Conservation (phyloP, 2,329 filamentous ascomycete genomes). For the Trichoderma simmonsii region DNA sequence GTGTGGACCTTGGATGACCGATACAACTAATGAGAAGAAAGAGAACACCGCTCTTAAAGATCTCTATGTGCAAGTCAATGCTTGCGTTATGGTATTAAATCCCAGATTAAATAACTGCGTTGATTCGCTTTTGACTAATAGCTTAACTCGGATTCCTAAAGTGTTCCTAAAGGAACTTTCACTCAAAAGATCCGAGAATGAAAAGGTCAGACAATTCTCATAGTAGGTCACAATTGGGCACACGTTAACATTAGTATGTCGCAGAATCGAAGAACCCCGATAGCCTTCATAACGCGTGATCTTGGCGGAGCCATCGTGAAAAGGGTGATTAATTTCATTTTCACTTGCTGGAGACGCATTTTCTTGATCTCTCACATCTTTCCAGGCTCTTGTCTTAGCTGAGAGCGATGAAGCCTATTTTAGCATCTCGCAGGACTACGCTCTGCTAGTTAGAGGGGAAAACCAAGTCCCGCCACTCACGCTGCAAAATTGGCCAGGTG, state of each 20-base stretch:
- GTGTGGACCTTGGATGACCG: not conserved
- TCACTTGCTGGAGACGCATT: not conserved
- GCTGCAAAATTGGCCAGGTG: too few relatives aligned
- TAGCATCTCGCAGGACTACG: not conserved
- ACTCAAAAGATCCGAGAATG: not conserved
- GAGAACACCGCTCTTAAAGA: not conserved
- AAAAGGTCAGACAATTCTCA: not conserved
- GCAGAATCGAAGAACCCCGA: not conserved
- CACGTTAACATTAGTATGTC: not conserved
- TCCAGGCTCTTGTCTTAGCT: not conserved
- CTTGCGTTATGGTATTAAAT: not conserved
- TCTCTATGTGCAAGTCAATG: not conserved
- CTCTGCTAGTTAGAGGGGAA: not conserved
- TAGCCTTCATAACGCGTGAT: not conserved
- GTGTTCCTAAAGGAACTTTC: not conserved
- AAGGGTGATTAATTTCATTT: not conserved
- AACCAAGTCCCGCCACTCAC: too few relatives aligned
- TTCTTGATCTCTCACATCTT: not conserved
- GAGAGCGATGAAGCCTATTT: not conserved
- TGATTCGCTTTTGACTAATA: not conserved
- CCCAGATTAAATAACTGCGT: not conserved
- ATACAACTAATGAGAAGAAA: not conserved
- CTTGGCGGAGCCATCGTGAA: not conserved
- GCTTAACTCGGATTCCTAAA: not conserved
- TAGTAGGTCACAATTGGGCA: not conserved